Evolutionary conservation across 192 early-diverging fungal species (phyloP), one percentile per base, ranked within the genome.

Genomic region (Backusella tuberculispora): DNA sequence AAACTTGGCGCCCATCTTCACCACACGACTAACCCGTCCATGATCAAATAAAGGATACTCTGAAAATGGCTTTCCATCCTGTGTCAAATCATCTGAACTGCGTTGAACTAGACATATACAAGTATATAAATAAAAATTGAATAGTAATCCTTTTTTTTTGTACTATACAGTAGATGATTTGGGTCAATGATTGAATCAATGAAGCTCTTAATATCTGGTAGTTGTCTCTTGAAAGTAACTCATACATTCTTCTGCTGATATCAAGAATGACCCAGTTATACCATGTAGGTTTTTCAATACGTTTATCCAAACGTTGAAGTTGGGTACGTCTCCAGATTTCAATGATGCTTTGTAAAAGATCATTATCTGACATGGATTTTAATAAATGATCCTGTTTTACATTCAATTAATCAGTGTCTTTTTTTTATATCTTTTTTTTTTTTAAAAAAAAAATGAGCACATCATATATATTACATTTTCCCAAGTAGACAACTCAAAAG

Each of bases 231-330:
- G 19, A 8, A 60, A 60, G 53, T 24, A 60, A 60, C 24, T 60
- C 53, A 60, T 60, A 60, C 53, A 60, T 60, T 60, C 53, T 9
- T 60, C 53, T 60, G 4, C 3, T 26, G 53, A 60, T 60, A 26
- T 60, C 53, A 19, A 60, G 26, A 60, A 60, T 21, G 21, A 60
- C 53, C 53, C 53, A 60, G 5, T 60, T 60, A 60, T 60, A 60
- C 53, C 53, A 60, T 26, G 53, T 60, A 13, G 53, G 53, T 10
- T 24, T 60, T 60, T 60, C 21, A 4, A 60, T 60, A 21, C 53
- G 21, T 4, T 12, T 60, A 21, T 26, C 53, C 13, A 26, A 24
- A 12, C 26, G 21, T 60, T 60, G 53, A 24, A 60, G 21, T 60
- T 60, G 53, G 13, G 53, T 60, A 3, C 53, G 53, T 21, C 53